A percentile compares a stretch with the other conserved stretches of the same genome.
Conservation (phyloP, 1,284 basidiomycete species). For the Heterobasidion parviporum region DNA sequence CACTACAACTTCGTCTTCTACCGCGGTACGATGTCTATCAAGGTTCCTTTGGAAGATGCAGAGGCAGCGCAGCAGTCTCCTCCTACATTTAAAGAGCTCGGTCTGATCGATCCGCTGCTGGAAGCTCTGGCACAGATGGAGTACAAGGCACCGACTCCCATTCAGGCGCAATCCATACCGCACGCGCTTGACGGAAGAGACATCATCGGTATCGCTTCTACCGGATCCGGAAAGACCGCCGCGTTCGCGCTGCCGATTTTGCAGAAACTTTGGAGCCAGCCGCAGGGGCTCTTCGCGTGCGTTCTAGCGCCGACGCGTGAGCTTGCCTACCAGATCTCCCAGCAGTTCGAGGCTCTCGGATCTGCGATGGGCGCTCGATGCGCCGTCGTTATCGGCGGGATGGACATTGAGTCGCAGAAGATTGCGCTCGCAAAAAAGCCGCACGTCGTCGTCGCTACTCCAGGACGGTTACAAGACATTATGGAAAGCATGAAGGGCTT, state of each 20-base stretch:
- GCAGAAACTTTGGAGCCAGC: conserved; percentile 95
- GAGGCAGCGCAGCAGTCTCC: conserved; percentile 43
- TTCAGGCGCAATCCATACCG: conserved; percentile 87
- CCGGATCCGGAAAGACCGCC: conserved; percentile 97
- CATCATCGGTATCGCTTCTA: conserved; percentile 96
- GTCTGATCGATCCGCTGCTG: conserved; percentile 86
- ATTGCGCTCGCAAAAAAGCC: conserved; percentile 92
- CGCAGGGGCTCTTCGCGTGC: conserved; percentile 89
- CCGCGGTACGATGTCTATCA: too few species aligned
- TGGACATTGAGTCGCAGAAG: conserved; percentile 90
- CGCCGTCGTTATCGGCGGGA: conserved; percentile 90
- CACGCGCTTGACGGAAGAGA: conserved; percentile 87
- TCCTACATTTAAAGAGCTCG: conserved; percentile 64
- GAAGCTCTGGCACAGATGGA: conserved; percentile 79
- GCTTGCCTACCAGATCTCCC: conserved; percentile 96
- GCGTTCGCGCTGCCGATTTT: conserved; percentile 96
- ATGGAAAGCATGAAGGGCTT: conserved; percentile 99
- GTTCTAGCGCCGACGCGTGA: conserved; percentile 95
- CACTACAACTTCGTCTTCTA: too few species aligned
- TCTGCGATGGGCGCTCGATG: conserved; percentile 91
- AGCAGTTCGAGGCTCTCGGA: conserved; percentile 92
- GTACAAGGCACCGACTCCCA: conserved; percentile 87
- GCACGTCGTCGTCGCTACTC: conserved; percentile 94
- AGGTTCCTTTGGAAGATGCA: too few species aligned
- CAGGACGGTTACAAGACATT: conserved; percentile 92